Evolutionary conservation across 2,329 filamentous ascomycete genomes (phyloP).

Genomic region (Xylaria sp.): DNA sequence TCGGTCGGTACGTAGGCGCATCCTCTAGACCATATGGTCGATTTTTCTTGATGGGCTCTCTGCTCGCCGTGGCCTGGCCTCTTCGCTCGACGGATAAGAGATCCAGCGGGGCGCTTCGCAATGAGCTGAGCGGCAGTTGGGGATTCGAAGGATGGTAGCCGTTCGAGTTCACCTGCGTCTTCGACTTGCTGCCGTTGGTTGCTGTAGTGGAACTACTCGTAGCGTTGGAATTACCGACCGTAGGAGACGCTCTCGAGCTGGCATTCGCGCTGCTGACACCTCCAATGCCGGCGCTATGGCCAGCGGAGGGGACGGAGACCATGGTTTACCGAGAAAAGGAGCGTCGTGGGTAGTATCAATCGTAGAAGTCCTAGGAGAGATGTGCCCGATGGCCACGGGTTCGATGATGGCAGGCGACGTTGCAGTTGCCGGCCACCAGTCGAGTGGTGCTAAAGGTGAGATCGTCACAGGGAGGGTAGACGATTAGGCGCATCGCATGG

Average conservation of each 20-base stretch:
- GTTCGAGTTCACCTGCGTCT: conserved; percentile 57
- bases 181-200: conserved; percentile 46
- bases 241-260: conserved; percentile 57
- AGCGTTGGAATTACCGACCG: conserved; percentile 41
- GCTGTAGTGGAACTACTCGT: conserved; percentile 39
- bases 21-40: conserved; percentile 85
- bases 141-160: conserved; percentile 55
- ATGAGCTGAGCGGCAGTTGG: conserved; percentile 56
- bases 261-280: conserved; percentile 48
- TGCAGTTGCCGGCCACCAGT: conserved; percentile 18
- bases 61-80: conserved; percentile 75
- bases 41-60: conserved; percentile 75
- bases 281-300: conserved; percentile 43
- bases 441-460: conserved; percentile 25
- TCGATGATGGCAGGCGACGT: conserved; percentile 14
- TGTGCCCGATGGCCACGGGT: conserved; percentile 5
- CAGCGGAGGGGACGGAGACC: conserved; percentile 45
- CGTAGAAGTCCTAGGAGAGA: not conserved
- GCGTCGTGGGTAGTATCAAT: conserved; percentile 1
- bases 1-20: conserved; percentile 87
- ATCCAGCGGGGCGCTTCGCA: conserved; percentile 70
- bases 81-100: conserved; percentile 88
- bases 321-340: conserved; percentile 33
- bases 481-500: conserved; percentile 33
- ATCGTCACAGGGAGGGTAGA: conserved; percentile 27